phyloP scores from a whole-genome alignment of 805 yeast species.

The Metschnikowia hibisci region DNA sequence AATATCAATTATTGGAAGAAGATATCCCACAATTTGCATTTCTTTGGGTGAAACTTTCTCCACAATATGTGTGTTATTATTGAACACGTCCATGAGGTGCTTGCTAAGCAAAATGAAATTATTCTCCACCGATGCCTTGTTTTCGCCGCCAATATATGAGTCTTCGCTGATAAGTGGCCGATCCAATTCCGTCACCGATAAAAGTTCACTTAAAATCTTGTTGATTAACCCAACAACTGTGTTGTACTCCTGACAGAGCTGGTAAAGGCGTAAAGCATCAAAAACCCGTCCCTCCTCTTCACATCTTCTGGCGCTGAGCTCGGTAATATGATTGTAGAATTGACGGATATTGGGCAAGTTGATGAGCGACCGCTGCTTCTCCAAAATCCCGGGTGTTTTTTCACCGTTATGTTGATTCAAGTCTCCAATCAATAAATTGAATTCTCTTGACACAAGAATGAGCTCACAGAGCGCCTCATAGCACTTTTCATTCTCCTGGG shows the following conservation, averaged over 20 bases:
- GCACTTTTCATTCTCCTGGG: constrained; percentile 51
- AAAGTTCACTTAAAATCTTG: constrained; percentile 70
- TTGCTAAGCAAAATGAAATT: constrained; percentile 46
- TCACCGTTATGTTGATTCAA: constrained; percentile 65
- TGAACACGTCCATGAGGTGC: constrained; percentile 42
- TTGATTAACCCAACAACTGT: constrained; percentile 74
- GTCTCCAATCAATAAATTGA: constrained; percentile 77
- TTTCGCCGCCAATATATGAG: constrained; percentile 34
- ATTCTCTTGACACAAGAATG: constrained; percentile 82
- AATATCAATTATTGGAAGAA: constrained; percentile 66
- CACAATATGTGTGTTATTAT: constrained; percentile 57
- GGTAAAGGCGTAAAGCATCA: constrained; percentile 83
- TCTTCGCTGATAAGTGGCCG: constrained; percentile 46
- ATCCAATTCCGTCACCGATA: constrained; percentile 67
- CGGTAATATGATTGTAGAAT: constrained; percentile 69
- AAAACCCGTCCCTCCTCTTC: constrained; percentile 87
- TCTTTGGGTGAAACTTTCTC: constrained; percentile 50
- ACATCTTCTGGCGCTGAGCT: constrained; percentile 79
- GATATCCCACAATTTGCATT: constrained; percentile 60
- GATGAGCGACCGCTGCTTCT: constrained; percentile 65
- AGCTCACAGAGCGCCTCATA: constrained; percentile 81
- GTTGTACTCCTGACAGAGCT: constrained; percentile 82
- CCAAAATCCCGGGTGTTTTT: constrained; percentile 79
- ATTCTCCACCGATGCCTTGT: constrained; percentile 39
- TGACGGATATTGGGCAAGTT: constrained; percentile 53